Evolutionary conservation across 2,329 filamentous ascomycete species (phyloP), one percentile per base, ranked within the genome.

Genomic region (Pseudopithomyces maydicus): DNA sequence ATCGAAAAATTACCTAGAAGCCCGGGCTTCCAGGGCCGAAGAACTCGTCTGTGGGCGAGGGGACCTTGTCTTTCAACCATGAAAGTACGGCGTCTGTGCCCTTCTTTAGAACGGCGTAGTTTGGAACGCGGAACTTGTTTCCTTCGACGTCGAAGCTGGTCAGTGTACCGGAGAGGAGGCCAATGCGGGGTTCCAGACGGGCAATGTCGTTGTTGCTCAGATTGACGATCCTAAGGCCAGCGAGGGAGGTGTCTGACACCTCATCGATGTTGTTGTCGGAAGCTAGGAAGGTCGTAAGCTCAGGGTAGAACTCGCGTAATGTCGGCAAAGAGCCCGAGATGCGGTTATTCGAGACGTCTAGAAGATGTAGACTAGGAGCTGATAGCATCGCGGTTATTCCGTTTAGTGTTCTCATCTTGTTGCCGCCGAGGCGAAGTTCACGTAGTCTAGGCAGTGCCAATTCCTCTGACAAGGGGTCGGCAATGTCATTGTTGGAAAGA

Each of bases 81-180:
- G 87, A 82, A 63, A 97, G 78, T 0, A 92, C 88, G 2, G 91
- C 89, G 66, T 96, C 92, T 0, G 93, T 97, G 0, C 94, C 94
- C 60, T 92, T 90, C 58, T 94, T 90, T 46, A 98, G 78, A 6
- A 97, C 84, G 61, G 90, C 90, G 79, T 90, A 93, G 55, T 90
- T 86, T 0, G 94, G 94, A 32, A 97, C 92, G 32, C 91, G 84
- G 77, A 98, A 98, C 32, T 88, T 84, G 73, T 98, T 98, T 0
- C 92, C 92, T 26, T 85, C 85, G 3, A 97, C 89, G 46, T 96
- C 89, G 10, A 97, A 79, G 52, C 81, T 84, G 75, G 81, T 90
- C 79, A 78, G 86, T 61, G 66, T 81, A 1, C 88, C 88, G 22
- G 88, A 88, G 0, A 96, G 80, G 12, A 96, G 79, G 0, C 94